Evolutionary conservation across 2,329 filamentous ascomycete species (phyloP), one percentile per base, ranked within the genome.

Genomic region (Claviceps africana): DNA sequence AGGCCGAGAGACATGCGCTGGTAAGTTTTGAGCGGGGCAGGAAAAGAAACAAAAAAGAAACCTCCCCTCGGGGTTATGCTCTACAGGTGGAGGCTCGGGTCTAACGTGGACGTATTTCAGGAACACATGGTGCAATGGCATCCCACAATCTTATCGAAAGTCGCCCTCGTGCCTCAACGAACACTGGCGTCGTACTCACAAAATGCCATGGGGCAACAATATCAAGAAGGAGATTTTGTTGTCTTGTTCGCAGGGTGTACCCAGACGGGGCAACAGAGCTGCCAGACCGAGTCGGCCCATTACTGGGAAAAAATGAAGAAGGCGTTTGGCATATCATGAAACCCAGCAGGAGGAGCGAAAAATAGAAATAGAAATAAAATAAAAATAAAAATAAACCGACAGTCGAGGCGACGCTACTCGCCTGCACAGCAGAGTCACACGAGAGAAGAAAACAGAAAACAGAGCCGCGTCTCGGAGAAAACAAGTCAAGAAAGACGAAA

Each of bases 101-200:
- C 2, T 22, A 45, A 50, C 19, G 17, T 22, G 6, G 11, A 30
- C 22, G 2, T 44, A 33, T 25, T 43, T 13, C 56, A 90, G 86
- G 86, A 91, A 69, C 87, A 93, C 64, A 85, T 91, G 58, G 81
- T 88, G 35, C 91, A 95, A 73, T 98, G 93, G 94, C 93, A 98
- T 65, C 89, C 91, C 30, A 98, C 93, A 0, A 85, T 98, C 45
- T 78, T 98, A 11, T 88, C 91, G 39, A 93, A 89, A 64, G 72
- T 97, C 56, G 90, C 86, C 1, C 75, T 98, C 22, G 76, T 98
- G n/a, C 89, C 91, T 2, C 93, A 98, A 68, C 79, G 84, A 50
- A 74, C 77, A 35, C 72, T 98, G 65, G 95, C 95, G 63, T 79
- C 87, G 0, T 97, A 96, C 67, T 82, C 76, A 55, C 69, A 70